Conservation (phyloP, 2,329 filamentous ascomycete genomes). For the Penicillium nordicum region DNA sequence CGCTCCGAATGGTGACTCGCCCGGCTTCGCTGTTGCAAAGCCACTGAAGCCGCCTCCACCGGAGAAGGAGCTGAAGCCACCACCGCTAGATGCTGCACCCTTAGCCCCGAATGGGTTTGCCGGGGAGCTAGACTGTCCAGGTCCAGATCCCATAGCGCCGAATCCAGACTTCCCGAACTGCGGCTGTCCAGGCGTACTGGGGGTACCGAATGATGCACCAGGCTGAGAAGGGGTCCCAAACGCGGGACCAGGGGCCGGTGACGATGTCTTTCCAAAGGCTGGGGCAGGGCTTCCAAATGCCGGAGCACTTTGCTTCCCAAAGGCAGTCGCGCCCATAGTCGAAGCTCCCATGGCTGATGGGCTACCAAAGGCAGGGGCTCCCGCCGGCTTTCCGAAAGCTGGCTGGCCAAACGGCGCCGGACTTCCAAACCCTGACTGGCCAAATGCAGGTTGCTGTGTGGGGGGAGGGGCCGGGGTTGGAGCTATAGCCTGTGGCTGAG, state of each 20-base stretch:
- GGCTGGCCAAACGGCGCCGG: conserved; percentile 28
- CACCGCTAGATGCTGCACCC: conserved; percentile 19
- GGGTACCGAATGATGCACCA: conserved; percentile 33
- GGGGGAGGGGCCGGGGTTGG: conserved; percentile 5
- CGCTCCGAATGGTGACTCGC: conserved; percentile 19
- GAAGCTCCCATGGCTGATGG: conserved; percentile 20
- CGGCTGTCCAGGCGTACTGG: conserved; percentile 33
- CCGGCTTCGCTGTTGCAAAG: conserved; percentile 25
- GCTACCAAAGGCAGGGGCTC: conserved; percentile 23
- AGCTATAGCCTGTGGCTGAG: conserved; percentile 12
- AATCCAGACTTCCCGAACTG: conserved; percentile 37
- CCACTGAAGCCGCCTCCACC: conserved; percentile 24
- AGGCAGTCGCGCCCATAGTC: conserved; percentile 25
- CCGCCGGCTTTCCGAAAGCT: conserved; percentile 36
- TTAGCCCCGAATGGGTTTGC: conserved; percentile 27
- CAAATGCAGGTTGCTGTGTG: conserved; percentile 26
- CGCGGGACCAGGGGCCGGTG: conserved; percentile 27
- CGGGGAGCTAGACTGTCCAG: conserved; percentile 33
- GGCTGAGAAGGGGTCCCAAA: conserved; percentile 37
- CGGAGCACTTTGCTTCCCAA: conserved; percentile 28
- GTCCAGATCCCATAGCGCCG: conserved; percentile 23
- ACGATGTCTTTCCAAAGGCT: conserved; percentile 30
- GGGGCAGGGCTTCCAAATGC: conserved; percentile 29
- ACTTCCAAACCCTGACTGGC: conserved; percentile 17
- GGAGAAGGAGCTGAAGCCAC: conserved; percentile 29